Base-by-base conservation (phyloP, 495 filamentous ascomycete genomes). In the Penicillium herquei region DNA sequence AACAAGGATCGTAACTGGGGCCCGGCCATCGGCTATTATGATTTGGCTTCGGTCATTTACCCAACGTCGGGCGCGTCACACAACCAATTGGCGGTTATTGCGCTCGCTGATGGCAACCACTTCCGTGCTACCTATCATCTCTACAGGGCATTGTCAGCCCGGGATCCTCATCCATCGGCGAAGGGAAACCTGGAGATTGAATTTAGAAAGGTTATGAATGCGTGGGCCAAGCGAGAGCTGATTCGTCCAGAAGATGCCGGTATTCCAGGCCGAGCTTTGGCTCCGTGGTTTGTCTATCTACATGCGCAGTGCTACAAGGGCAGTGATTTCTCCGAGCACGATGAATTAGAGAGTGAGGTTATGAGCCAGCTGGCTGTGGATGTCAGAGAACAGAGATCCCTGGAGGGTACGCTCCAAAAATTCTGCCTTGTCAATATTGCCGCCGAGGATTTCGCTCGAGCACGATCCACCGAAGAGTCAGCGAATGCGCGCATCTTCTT, bases 71-170 rank as follows among this genome's bases (percentile, higher is more conserved):
- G 93, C 31, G 79, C 82, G 30, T 87, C 90, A 39, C 86, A 96
- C 64, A 92, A 98, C 59, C 94, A 98, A 68, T 78, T 90, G 65
- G 92, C 91, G 0, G 88, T 97, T 13, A 87, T 97, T 54, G 86
- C 89, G 31, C 78, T 85, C 39, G 85, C 86, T 46, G 86, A 89
- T 63, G 80, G 75, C 14, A 85, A 91, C 55, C 88, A 96, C 66
- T 79, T 97, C 18, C 81, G 88, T 18, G 85, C 91, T 3, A 87
- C 90, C 0, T 97, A 97, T 64, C 85, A 98, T 70, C 80, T 97
- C 11, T 96, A 96, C 63, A 82, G 92, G 49, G 88, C 91, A 14
- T 73, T 92, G 39, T 84, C 85, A 2, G 84, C 86, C 34, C 75
- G 84, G 31, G 80, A 86, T 35, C 90, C 92, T 5, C 85, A 93